Base-by-base conservation (phyloP, 495 filamentous ascomycete species). In the Penicillium simplicissimum region DNA sequence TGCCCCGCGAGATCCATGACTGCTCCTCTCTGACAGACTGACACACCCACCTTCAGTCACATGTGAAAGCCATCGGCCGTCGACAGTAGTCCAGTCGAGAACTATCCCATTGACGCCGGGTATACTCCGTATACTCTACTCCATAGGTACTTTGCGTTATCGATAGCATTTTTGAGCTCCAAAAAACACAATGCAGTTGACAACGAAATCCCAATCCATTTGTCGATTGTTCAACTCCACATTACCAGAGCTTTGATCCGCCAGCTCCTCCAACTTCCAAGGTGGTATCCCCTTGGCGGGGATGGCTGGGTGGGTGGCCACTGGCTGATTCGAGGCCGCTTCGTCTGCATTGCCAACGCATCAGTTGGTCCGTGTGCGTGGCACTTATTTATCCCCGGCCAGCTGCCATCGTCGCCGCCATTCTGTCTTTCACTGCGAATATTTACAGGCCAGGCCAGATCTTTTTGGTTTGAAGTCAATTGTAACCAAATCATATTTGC, bases 351-450 rank as follows among this genome's bases (percentile, higher is more conserved):
- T 51, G 62, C 55, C 65, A 67, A 60, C 65, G 65, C 65, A 67
- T 67, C 65, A 59, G 9, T 67, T 64, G 65, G 65, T 67, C 65
- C 65, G 65, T 67, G 65, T 67, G 53, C 42, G 56, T 42, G 56
- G 19, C 25, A 40, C 52, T 56, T 63, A 59, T 59, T 63, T 59
- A 63, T 56, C 38, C 34, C 59, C 17, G 51, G 42, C 37, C 7
- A 23, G 14, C 57, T 36, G 23, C 57, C 37, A 31, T 25, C 56
- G 55, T 38, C 33, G 28, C 48, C n/a, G 25, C 48, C 6, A 53
- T 19, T 31, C 34, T 53, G 11, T 33, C 13, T 21, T 15, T n/a
- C 28, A 8, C 6, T 36, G 31, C 31, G 6, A 2, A 2, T n/a
- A 36, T 11, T 36, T 53, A 3, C n/a, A n/a, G 13, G 14, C 15